Evolutionary conservation across 2,329 filamentous ascomycete species (phyloP).

Genomic region (Bipolaris gigantea): DNA sequence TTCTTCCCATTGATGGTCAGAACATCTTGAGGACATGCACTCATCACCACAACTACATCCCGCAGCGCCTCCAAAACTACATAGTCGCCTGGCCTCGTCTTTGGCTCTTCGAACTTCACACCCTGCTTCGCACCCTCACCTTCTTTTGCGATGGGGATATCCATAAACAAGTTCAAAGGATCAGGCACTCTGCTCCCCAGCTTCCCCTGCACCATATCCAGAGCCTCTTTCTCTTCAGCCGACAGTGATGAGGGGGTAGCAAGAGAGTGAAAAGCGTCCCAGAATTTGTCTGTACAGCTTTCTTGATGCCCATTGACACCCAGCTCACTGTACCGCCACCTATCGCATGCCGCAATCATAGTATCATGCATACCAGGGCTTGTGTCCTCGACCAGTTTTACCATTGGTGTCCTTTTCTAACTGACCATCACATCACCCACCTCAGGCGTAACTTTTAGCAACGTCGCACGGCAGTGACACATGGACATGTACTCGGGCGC

Average conservation of each 20-base stretch:
- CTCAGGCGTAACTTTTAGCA: conserved; percentile 32
- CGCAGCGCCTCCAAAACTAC: conserved; percentile 49
- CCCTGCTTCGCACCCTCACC: conserved; percentile 39
- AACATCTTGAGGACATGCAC: conserved; percentile 52
- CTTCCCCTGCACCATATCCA: conserved; percentile 26
- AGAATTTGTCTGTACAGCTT: conserved; percentile 44
- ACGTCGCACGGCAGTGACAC: conserved; percentile 39
- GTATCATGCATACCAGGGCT: conserved; percentile 41
- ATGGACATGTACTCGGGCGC: conserved; percentile 43
- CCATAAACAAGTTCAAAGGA: conserved; percentile 50
- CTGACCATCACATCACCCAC: conserved; percentile 38
- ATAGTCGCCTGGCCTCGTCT: conserved; percentile 48
- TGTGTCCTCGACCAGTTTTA: conserved; percentile 41
- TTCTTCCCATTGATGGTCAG: conserved; percentile 49
- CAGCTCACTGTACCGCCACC: conserved; percentile 40
- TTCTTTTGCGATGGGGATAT: conserved; percentile 48
- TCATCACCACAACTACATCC: conserved; percentile 53
- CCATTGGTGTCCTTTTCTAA: conserved; percentile 39
- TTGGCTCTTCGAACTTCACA: conserved; percentile 47
- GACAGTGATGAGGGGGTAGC: conserved; percentile 7
- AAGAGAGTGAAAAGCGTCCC: conserved; percentile 34
- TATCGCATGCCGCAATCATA: conserved; percentile 42
- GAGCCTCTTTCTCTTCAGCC: conserved; percentile 19
- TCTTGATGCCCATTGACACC: conserved; percentile 40
- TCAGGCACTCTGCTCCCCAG: conserved; percentile 36